phyloP scores from a whole-genome alignment of 768 basidiomycete species.

The Lactifluus hygrophoroides region DNA sequence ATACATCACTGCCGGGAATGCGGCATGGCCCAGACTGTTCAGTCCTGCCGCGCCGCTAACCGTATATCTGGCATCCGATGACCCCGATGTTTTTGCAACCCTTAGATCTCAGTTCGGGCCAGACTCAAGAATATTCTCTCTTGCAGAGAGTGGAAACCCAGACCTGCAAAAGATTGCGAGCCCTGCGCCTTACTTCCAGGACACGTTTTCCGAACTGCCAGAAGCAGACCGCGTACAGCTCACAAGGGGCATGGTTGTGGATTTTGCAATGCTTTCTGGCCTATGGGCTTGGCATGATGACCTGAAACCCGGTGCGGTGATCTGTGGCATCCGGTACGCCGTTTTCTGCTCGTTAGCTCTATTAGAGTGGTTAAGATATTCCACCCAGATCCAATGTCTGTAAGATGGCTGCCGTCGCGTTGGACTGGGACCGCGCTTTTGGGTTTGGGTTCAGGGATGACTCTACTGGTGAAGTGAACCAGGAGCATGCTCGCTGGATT shows the following conservation, averaged over 20 bases:
- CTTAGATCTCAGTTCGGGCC: conserved; percentile 33
- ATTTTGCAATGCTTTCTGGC: conserved; percentile 58
- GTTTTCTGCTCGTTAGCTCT: not conserved
- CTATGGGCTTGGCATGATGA: conserved; percentile 44
- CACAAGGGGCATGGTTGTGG: conserved; percentile 58
- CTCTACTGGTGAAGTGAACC: conserved; percentile 38
- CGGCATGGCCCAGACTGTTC: conserved; percentile 34
- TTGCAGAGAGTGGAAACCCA: conserved; percentile 34
- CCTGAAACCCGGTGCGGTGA: conserved; percentile 39
- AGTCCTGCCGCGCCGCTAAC: conserved; percentile 28
- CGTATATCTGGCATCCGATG: conserved; percentile 57
- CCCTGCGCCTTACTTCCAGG: conserved; percentile 45
- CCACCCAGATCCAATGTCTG: conserved; percentile 50
- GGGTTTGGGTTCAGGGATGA: conserved; percentile 34
- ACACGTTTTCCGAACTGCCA: conserved; percentile 37
- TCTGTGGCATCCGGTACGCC: conserved; percentile 53
- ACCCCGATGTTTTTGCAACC: conserved; percentile 35
- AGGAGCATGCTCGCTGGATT: conserved; percentile 44
- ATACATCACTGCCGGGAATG: conserved; percentile 37
- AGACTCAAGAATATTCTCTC: conserved; percentile 36
- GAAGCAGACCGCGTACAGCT: conserved; percentile 36
- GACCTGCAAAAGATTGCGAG: conserved; percentile 43
- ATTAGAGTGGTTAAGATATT: not conserved
- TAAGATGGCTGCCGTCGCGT: conserved; percentile 46
- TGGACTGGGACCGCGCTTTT: conserved; percentile 60